Base-by-base conservation (phyloP, 2,329 filamentous ascomycete species). In the Aspergillus sp. region DNA sequence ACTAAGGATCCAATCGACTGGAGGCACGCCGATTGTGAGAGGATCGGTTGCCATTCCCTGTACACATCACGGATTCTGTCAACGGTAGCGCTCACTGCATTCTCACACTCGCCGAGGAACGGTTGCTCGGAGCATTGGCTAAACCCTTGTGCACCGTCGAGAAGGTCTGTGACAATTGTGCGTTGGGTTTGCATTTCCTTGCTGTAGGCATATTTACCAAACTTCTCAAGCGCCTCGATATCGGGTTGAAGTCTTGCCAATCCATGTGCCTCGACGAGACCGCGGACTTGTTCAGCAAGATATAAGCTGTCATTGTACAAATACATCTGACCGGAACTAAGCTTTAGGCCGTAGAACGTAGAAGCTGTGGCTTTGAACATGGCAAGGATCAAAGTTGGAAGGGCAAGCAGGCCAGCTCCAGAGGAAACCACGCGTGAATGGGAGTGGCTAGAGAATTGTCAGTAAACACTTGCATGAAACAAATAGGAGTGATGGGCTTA, bases 131-230 rank as follows among this genome's bases (percentile, higher is more conserved):
- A 84, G 63, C 83, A 86, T 45, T 78, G 78, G 21, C 73, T 71
- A 66, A 87, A 86, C 14, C 83, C 83, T 65, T 85, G 81, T 1
- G 83, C 81, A 19, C 82, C 82, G 59, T 86, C 83, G 4, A 87
- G 78, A 14, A 86, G 71, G 64, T 87, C 84, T 17, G 76, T 76
- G 11, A 87, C 70, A 56, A 87, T 83, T 1, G 82, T 85, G 49
- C 83, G 76, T 59, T 87, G 84, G 2, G 79, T 80, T 50, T 86
- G 83, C 81, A 87, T 85, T 65, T 86, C 84, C 50, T 79, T 79
- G 55, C 80, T 79, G 59, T 87, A 87, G 2, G 82, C 81, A 25
- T 80, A 68, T 63, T 83, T 84, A 41, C 81, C 82, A 58, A 85
- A 86, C 46, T 73, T 77, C 53, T 85, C 79, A 17, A 87, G 75